Conservation (phyloP, 331 rosid genomes). For the Arachis monticola region DNA sequence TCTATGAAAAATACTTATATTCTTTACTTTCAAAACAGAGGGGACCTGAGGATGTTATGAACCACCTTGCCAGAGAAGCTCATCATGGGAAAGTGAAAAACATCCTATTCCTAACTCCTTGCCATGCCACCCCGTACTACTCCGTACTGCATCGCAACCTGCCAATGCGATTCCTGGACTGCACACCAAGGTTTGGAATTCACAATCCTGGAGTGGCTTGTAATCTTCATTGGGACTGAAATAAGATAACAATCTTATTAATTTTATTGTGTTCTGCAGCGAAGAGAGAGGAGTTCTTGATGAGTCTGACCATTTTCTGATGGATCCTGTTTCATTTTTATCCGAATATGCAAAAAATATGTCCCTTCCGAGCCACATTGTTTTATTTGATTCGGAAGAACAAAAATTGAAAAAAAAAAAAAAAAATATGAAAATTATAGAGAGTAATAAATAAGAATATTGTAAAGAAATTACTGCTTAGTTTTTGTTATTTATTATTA, state of each 20-base stretch:
- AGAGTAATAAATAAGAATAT: constrained; percentile 49
- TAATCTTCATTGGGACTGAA: neutral
- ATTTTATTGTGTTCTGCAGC: no score
- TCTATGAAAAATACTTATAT: neutral
- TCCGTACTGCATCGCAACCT: constrained; percentile 56
- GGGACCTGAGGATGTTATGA: no score
- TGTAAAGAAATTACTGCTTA: neutral
- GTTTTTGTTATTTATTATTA: neutral
- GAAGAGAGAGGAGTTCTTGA: no score
- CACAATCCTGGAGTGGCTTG: constrained; percentile 15
- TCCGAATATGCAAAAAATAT: constrained; percentile 59
- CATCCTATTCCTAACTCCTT: no score
- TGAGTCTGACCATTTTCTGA: no score
- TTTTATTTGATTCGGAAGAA: constrained; percentile 78
- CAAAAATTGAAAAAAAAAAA: no score
- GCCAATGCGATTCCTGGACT: constrained; percentile 87
- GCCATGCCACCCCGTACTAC: no score
- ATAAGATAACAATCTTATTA: no score
- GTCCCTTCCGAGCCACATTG: constrained; percentile 85
- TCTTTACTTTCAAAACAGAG: no score
- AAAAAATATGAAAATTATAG: no score
- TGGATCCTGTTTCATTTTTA: neutral
- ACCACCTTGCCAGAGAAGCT: no score
- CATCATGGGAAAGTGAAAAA: no score
- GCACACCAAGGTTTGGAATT: constrained; percentile 79